Percentiles rank a stretch among this genome's conserved stretches.
Conservation (phyloP, 495 filamentous ascomycete species). For the Trypethelium eluteriae region DNA sequence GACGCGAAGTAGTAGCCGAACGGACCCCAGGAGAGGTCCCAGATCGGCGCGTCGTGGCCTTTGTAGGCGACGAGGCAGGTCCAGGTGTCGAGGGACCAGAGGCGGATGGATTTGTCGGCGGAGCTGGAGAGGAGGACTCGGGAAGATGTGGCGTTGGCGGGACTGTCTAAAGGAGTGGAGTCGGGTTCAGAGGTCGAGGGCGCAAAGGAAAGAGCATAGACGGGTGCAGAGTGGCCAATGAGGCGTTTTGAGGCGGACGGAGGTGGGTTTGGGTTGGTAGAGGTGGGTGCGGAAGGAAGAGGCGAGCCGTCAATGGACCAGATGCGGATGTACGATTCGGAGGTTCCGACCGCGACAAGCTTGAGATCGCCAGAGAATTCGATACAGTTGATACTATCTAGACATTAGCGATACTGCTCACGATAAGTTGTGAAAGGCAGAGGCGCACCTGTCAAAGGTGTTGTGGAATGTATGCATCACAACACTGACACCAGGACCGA, state of each 20-base stretch:
- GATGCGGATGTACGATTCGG: constrained; percentile 89
- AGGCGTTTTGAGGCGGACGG: constrained; percentile 67
- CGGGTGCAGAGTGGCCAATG: constrained; percentile 81
- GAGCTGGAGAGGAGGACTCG: constrained; percentile 77
- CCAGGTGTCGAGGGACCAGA: constrained; percentile 91
- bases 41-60: constrained; percentile 79
- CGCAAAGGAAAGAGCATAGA: constrained; percentile 85
- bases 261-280: constrained; percentile 37
- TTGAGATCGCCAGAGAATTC: constrained; percentile 87
- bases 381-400: constrained; percentile 68
- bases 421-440: constrained; percentile 3
- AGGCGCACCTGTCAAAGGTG: constrained; percentile 66
- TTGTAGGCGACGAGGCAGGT: constrained; percentile 87
- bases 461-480: constrained; percentile 99
- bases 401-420: constrained; percentile 27
- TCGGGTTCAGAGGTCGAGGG: constrained; percentile 55
- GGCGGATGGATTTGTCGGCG: constrained; percentile 73
- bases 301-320: constrained; percentile 80
- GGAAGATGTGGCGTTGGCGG: constrained; percentile 41
- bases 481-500: constrained; percentile 71
- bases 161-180: constrained; percentile 45
- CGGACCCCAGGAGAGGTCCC: constrained; percentile 83
- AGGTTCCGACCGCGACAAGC: constrained; percentile 77
- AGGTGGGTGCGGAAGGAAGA: constrained; percentile 41
- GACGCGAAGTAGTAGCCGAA: constrained; percentile 94